A percentile compares a stretch with the other conserved stretches of the same genome.
Conservation (phyloP, 2,329 filamentous ascomycete genomes). For the Pseudocercospora cruenta region DNA sequence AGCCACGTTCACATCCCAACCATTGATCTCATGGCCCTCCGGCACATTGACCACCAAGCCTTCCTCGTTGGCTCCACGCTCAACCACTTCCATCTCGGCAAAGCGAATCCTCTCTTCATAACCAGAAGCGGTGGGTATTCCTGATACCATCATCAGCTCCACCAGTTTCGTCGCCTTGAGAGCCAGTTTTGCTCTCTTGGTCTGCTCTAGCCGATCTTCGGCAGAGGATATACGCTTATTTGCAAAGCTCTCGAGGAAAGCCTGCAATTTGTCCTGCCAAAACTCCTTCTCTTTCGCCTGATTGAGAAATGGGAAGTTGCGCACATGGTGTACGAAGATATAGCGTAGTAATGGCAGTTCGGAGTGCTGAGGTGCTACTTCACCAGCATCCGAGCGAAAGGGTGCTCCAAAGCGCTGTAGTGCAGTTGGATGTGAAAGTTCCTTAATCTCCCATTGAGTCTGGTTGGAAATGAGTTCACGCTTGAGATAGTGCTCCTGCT, state of each 20-base stretch:
- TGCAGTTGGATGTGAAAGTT: conserved; percentile 92
- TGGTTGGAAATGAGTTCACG: conserved; percentile 90
- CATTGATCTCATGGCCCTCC: conserved; percentile 88
- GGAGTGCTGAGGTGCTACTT: conserved; percentile 90
- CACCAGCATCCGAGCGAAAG: conserved; percentile 88
- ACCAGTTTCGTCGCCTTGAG: conserved; percentile 93
- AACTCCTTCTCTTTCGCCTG: conserved; percentile 98
- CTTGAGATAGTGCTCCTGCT: conserved; percentile 99
- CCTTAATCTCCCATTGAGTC: conserved; percentile 84
- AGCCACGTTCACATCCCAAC: conserved; percentile 96
- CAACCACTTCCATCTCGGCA: conserved; percentile 94
- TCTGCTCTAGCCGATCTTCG: conserved; percentile 93
- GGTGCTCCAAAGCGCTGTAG: conserved; percentile 93
- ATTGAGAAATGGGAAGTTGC: conserved; percentile 96
- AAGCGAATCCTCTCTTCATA: conserved; percentile 98
- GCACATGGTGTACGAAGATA: conserved; percentile 97
- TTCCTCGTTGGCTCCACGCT: conserved; percentile 87
- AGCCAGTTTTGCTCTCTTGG: conserved; percentile 89
- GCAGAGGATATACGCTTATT: conserved; percentile 97
- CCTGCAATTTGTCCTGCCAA: conserved; percentile 97
- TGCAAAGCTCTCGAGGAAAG: conserved; percentile 95
- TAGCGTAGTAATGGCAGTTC: conserved; percentile 91
- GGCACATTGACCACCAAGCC: conserved; percentile 85
- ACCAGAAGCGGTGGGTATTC: conserved; percentile 90
- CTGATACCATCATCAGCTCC: conserved; percentile 99